Evolutionary conservation across 441 rosid species (phyloP).

Genomic region (Biscutella auriculata): DNA sequence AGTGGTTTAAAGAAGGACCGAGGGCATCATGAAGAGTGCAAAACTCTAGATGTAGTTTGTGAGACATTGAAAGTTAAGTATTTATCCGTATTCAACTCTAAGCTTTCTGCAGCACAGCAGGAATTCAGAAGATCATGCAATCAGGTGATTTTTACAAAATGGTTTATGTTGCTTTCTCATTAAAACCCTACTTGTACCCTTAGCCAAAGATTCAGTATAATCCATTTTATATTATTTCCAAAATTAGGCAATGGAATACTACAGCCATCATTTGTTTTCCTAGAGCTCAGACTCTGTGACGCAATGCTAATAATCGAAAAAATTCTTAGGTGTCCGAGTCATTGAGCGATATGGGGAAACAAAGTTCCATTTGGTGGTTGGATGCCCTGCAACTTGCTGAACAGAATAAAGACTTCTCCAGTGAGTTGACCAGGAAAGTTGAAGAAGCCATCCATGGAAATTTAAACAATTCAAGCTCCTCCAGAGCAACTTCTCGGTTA

Average conservation of each 20-base stretch:
- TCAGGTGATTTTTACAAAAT: slow-evolving; percentile 37
- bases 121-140: slow-evolving; percentile 56
- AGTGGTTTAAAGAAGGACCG: slow-evolving; percentile 21
- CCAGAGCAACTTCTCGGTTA: slow-evolving; percentile 48
- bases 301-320: slow-evolving; percentile 1
- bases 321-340: slow-evolving; percentile 56
- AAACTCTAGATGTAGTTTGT: slow-evolving; percentile 36
- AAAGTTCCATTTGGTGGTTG: slow-evolving; percentile 71
- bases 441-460: slow-evolving; percentile 70
- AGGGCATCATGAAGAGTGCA: slow-evolving; percentile 25
- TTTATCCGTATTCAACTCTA: slow-evolving; percentile 50
- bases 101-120: slow-evolving; percentile 53
- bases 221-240: not conserved
- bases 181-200: not conserved
- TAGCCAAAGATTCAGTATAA: not conserved
- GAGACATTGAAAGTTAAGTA: slow-evolving; percentile 64
- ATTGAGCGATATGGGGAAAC: slow-evolving; percentile 31
- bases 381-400: slow-evolving; percentile 65
- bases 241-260: not conserved
- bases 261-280: not conserved
- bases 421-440: slow-evolving; percentile 70
- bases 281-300: not conserved
- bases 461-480: slow-evolving; percentile 46
- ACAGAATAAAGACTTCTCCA: slow-evolving; percentile 45
- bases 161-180: not conserved